These are phyloP conservation scores for Candida caryicola DNA, from an alignment of 805 yeast species.

Conservation along the genomic window DNA sequence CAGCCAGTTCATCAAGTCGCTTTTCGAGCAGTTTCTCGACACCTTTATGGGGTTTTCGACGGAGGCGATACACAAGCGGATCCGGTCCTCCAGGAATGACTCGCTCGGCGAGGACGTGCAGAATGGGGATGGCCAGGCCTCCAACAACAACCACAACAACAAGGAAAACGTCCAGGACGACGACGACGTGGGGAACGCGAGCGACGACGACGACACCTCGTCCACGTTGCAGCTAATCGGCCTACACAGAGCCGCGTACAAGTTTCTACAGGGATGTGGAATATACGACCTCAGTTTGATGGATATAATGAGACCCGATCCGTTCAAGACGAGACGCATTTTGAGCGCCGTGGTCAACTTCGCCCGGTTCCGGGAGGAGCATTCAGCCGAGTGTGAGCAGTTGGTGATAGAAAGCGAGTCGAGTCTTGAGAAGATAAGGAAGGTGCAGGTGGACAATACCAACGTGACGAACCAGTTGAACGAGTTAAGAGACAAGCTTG, in stretches of 20 bases:
- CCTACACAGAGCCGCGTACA: slow-evolving; percentile 56
- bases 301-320: slow-evolving; percentile 79
- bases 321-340: slow-evolving; percentile 57
- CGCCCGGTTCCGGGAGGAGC: slow-evolving; percentile 79
- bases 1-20: slow-evolving; percentile 48
- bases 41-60: slow-evolving; percentile 53
- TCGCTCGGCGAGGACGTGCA: background rate
- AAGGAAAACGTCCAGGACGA: slow-evolving; percentile 6
- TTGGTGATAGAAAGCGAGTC: slow-evolving; percentile 54
- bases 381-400: slow-evolving; percentile 65
- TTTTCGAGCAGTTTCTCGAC: slow-evolving; percentile 61
- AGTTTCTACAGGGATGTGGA: slow-evolving; percentile 70
- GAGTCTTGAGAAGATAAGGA: slow-evolving; percentile 39
- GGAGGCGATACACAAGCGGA: slow-evolving; percentile 23
- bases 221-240: slow-evolving; percentile 50
- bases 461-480: slow-evolving; percentile 7
- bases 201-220: slow-evolving; percentile 31
- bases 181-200: slow-evolving; percentile 11
- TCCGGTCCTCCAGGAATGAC: slow-evolving; percentile 11
- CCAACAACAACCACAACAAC: slow-evolving; percentile 4
- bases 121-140: background rate
- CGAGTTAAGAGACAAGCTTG: slow-evolving; percentile 10
- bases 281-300: slow-evolving; percentile 70
- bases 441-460: slow-evolving; percentile 20
- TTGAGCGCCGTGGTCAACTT: slow-evolving; percentile 82